Conservation (phyloP, 2,329 filamentous ascomycete genomes). For the Biscogniauxia sp. region DNA sequence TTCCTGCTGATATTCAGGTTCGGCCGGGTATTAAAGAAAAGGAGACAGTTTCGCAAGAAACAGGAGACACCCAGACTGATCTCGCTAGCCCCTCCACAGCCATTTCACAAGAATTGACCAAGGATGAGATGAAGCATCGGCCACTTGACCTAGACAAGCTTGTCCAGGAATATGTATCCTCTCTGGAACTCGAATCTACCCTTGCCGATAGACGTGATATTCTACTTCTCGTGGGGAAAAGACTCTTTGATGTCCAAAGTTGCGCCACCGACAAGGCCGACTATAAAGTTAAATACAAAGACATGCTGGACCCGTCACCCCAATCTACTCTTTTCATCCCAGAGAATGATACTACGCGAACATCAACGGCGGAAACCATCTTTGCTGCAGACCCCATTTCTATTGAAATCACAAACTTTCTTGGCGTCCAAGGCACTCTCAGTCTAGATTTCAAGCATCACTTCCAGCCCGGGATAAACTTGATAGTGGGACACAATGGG, state of each 20-base stretch:
- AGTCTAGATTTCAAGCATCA: slow-evolving; percentile 27
- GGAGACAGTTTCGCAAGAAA: neutral
- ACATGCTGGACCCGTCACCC: slow-evolving; percentile 12
- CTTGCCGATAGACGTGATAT: slow-evolving; percentile 11
- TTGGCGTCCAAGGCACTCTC: slow-evolving; percentile 30
- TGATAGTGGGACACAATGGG: slow-evolving; percentile 32
- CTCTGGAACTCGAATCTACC: slow-evolving; percentile 11
- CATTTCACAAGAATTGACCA: neutral
- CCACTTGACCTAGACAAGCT: slow-evolving; percentile 11
- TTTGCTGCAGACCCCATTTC: slow-evolving; percentile 26
- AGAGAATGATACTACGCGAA: neutral
- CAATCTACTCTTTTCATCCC: neutral
- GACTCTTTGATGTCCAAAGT: slow-evolving; percentile 13
- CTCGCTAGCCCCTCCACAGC: neutral
- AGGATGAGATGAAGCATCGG: neutral
- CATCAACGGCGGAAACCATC: slow-evolving; percentile 5
- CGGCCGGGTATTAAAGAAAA: neutral
- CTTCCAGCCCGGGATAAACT: slow-evolving; percentile 27
- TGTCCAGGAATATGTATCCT: slow-evolving; percentile 19
- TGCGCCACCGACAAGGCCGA: slow-evolving; percentile 1
- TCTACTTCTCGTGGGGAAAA: slow-evolving; percentile 16
- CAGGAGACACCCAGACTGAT: neutral
- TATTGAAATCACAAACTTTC: slow-evolving; percentile 34
- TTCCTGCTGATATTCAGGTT: slow-evolving; percentile 8
- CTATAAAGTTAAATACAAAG: slow-evolving; percentile 12